phyloP scores from a whole-genome alignment of 768 basidiomycete genomes.

The Pilatotrama ljubarskyi region DNA sequence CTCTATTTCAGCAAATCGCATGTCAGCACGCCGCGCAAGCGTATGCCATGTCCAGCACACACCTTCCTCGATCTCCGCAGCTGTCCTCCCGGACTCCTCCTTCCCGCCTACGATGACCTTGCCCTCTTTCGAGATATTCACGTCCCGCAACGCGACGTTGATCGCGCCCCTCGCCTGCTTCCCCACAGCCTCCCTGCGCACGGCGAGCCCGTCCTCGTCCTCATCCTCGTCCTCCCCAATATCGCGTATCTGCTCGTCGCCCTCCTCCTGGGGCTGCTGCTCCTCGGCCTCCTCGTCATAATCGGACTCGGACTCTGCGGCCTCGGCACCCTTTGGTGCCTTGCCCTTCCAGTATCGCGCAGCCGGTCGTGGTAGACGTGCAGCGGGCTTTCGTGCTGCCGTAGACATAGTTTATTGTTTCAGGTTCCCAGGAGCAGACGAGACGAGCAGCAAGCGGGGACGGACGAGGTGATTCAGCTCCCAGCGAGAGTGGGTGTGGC shows the following conservation, averaged over 20 bases:
- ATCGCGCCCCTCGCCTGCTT: slow-evolving; percentile 51
- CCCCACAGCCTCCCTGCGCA: slow-evolving; percentile 25
- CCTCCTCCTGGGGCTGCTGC: slow-evolving; percentile 43
- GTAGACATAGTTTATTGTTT: slow-evolving; percentile 12
- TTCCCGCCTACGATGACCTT: slow-evolving; percentile 78
- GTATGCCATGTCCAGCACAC: neutral
- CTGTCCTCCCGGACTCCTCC: slow-evolving; percentile 77
- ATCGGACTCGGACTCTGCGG: slow-evolving; percentile 64
- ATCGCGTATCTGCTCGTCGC: slow-evolving; percentile 61
- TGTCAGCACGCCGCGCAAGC: neutral
- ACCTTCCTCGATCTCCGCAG: slow-evolving; percentile 29
- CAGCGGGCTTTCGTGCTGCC: slow-evolving; percentile 61
- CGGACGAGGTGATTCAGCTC: neutral
- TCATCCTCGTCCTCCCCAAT: slow-evolving; percentile 48
- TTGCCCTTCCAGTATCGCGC: slow-evolving; percentile 92
- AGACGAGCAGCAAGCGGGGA: neutral
- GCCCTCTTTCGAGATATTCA: slow-evolving; percentile 78
- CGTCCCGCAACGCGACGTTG: slow-evolving; percentile 76
- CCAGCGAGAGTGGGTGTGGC: neutral
- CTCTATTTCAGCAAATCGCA: slow-evolving; percentile 8
- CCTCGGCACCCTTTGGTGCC: slow-evolving; percentile 71
- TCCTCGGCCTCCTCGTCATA: slow-evolving; percentile 64
- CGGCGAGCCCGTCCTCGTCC: slow-evolving; percentile 34
- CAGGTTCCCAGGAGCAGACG: neutral
- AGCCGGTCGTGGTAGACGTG: slow-evolving; percentile 76